Evolutionary conservation across 163 green algal species (phyloP).

Genomic region (Chlamydomonas reinhardtii): DNA sequence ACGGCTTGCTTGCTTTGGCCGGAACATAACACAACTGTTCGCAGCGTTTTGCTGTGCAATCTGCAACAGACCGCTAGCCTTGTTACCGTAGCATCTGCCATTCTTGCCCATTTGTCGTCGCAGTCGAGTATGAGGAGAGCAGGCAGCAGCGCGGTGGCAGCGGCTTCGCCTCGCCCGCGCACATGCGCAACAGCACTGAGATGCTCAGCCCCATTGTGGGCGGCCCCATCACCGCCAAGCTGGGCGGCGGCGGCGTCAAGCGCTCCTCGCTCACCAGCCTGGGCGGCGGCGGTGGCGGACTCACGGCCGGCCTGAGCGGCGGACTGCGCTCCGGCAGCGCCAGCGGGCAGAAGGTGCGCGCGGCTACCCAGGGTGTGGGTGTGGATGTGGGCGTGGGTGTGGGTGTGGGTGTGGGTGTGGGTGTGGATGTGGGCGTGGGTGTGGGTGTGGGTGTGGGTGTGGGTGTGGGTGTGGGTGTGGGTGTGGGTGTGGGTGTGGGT

Average conservation of each 20-base stretch:
- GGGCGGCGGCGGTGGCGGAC: background rate
- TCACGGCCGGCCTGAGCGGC: background rate
- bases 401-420: too few species aligned
- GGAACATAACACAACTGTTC: too few species aligned
- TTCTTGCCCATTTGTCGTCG: too few species aligned
- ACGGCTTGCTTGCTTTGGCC: too few species aligned
- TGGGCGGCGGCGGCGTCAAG: slow-evolving; percentile 21
- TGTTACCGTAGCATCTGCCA: too few species aligned
- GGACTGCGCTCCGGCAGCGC: background rate
- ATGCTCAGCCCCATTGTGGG: slow-evolving; percentile 27
- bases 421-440: too few species aligned
- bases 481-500: too few species aligned
- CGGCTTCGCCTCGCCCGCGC: slow-evolving; percentile 15
- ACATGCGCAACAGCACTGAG: background rate
- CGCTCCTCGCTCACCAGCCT: slow-evolving; percentile 16
- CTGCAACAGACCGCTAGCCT: too few species aligned
- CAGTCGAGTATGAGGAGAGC: slow-evolving; percentile 42
- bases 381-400: background rate
- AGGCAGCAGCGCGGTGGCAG: background rate
- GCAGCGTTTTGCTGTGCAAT: too few species aligned
- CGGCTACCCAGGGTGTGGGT: background rate
- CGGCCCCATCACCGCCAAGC: slow-evolving; percentile 46
- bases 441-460: too few species aligned
- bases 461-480: too few species aligned
- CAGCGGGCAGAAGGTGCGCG: background rate